A percentile compares a stretch with the other conserved stretches of the same genome.
Conservation (phyloP, 208 protist genomes). For the Wallacemonas sp. region DNA sequence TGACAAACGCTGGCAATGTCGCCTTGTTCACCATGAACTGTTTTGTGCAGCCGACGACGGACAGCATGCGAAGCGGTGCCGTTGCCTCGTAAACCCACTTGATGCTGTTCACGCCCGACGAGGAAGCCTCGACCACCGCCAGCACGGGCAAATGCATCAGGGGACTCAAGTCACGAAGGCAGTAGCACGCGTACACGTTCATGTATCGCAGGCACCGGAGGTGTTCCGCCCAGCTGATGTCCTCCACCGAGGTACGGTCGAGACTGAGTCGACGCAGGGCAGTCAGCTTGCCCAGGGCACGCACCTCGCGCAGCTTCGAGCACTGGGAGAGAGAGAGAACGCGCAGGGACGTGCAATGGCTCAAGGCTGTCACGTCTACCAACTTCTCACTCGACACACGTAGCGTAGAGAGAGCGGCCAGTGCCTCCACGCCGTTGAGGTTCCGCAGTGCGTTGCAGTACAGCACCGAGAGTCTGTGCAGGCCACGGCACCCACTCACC, state of each 20-base stretch:
- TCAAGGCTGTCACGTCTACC: not conserved
- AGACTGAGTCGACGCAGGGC: not conserved
- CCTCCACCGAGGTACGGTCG: not conserved
- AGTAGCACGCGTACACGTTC: not conserved
- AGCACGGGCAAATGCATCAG: not conserved
- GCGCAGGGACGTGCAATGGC: not conserved
- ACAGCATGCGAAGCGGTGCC: not conserved
- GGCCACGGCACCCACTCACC: not conserved
- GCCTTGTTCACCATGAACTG: not conserved
- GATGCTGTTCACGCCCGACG: not conserved
- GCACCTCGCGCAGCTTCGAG: too few species aligned
- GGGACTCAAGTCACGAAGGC: not conserved
- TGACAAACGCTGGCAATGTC: slow-evolving; percentile 2
- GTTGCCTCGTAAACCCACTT: slow-evolving; percentile 7
- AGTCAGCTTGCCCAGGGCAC: too few species aligned
- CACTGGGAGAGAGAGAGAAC: too few species aligned
- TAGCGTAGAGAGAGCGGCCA: not conserved
- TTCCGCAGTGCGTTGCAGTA: not conserved
- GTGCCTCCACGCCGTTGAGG: not conserved
- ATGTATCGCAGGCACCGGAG: not conserved
- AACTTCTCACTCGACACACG: not conserved
- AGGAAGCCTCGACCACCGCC: not conserved
- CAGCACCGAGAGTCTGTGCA: not conserved
- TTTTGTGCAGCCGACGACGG: not conserved
- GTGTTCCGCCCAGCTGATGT: not conserved